Base-by-base conservation (phyloP, 192 early-diverging fungal genomes). In the Podila epigama region DNA sequence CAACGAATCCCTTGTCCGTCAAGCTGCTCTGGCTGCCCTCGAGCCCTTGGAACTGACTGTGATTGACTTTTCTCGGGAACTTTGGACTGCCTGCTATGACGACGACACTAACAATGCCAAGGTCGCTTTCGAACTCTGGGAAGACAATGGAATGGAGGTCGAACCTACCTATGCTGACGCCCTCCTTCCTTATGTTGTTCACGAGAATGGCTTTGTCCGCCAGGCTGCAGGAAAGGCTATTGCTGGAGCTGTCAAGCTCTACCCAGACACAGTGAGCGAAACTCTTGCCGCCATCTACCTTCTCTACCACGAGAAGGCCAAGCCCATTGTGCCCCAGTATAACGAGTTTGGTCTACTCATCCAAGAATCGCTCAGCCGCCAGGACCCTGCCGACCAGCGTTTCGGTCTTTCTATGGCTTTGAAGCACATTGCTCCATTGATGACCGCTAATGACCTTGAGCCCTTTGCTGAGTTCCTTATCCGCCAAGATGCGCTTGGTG, bases 261-360 rank as follows among this genome's bases (percentile, higher is more conserved):
- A 89, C 29, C 87, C 82, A 4, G 86, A 89, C 13, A 78, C 81
- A 32, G 71, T 86, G 15, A 35, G 51, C 22, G 70, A 75, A n/a
- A 90, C 86, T 1, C 59, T 94, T 39, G 57, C 72, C 20, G 44
- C 83, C 11, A 87, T 96, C 32, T 94, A 89, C 71, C 58, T 58
- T 5, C 40, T 82, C 5, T 94, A 94, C 68, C 67, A 69, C 31
- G 84, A 87, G 42, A 78, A 87, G 88, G 84, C 89, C 40, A 78
- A 85, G 39, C 83, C 93, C 13, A 86, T 95, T 20, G 88, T 87
- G 28, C 96, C 96, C 10, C 91, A 96, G 66, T 95, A 92, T 59
- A 96, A 99, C 70, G 90, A 91, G 52, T 97, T 85, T 65, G 97
- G 96, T 41, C 91, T 99, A 61, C 84, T 97, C 1, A 94, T 93